Evolutionary conservation across 1,284 basidiomycete species (phyloP), one percentile per base, ranked within the genome.

Genomic region (Xerocomus minutiporus): DNA sequence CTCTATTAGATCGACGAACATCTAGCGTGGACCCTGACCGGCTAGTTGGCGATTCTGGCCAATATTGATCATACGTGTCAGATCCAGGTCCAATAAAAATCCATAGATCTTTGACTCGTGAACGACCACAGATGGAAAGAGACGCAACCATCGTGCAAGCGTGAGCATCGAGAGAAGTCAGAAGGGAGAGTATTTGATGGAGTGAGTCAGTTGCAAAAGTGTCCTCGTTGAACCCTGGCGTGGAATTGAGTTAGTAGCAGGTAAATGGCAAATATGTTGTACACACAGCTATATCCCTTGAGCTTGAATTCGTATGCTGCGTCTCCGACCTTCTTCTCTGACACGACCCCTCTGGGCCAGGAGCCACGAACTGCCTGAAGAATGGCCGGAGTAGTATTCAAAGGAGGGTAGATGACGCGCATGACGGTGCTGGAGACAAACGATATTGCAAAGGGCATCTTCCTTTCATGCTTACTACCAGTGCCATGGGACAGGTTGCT

Each of bases 101-200:
- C 88, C 88, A 91, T 1, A 91, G 66, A 62, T 91, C 88, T 65
- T 88, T 88, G 46, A 81, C 77, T 51, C 86, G 77, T 20, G 88
- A 87, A 40, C 81, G 85, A 58, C 74, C 80, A 12, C 79, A 79
- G 50, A 90, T 71, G 20, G 86, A 81, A 42, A 90, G 65, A 8
- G 87, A 89, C 1, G 86, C 75, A 5, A 87, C 71, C 39, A 91
- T 76, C 5, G 78, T 77, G 62, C 88, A 89, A 1, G 81, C 78
- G 54, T 88, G 81, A 1, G 72, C 68, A 61, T 91, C 88, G 15
- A 91, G 75, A 35, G 84, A 78, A 17, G 77, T 73, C 29, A 91
- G 74, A 25, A 91, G 73, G 13, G 80, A 71, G 44, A 91, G 75
- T 13, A 90, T 87, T 58, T 89, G 82, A 49, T 77, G 76, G n/a